phyloP scores from a whole-genome alignment of 352 stramenopile species.

The Phytophthora pinifolia region DNA sequence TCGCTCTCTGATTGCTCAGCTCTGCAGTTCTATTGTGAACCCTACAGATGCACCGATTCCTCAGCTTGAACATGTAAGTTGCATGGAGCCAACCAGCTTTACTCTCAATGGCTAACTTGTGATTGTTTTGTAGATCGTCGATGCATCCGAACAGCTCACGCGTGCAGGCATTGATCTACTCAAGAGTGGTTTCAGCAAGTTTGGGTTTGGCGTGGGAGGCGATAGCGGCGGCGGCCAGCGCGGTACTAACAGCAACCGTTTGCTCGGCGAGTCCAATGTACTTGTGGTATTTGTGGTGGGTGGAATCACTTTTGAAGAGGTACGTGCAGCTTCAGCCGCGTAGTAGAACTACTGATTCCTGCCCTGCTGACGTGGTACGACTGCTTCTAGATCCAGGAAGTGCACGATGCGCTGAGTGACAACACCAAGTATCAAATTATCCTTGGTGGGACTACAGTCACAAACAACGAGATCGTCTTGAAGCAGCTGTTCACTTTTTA shows the following conservation, averaged over 20 bases:
- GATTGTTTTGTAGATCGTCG: conserved; percentile 47
- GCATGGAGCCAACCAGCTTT: background rate
- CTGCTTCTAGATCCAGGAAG: conserved; percentile 56
- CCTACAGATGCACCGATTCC: conserved; percentile 29
- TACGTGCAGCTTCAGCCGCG: conserved; percentile 6
- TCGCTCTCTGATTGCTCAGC: conserved; percentile 45
- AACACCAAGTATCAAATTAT: conserved; percentile 60
- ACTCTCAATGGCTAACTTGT: conserved; percentile 3
- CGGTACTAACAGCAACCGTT: conserved; percentile 17
- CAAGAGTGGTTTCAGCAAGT: conserved; percentile 82
- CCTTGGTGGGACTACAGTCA: conserved; percentile 71
- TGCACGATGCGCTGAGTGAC: conserved; percentile 53
- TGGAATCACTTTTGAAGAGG: conserved; percentile 79
- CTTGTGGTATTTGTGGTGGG: conserved; percentile 78
- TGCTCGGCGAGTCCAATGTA: conserved; percentile 43
- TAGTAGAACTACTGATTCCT: background rate
- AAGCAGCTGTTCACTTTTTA: conserved; percentile 51
- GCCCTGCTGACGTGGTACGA: conserved; percentile 2
- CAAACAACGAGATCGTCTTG: conserved; percentile 64
- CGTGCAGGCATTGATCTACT: conserved; percentile 76
- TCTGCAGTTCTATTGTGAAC: conserved; percentile 44
- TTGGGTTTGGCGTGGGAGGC: conserved; percentile 53
- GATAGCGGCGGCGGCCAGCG: conserved; percentile 22
- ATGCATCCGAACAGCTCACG: conserved; percentile 77
- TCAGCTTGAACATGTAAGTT: conserved; percentile 51